Base-by-base conservation (phyloP, 2,329 filamentous ascomycete species). In the Exophiala sp. region DNA sequence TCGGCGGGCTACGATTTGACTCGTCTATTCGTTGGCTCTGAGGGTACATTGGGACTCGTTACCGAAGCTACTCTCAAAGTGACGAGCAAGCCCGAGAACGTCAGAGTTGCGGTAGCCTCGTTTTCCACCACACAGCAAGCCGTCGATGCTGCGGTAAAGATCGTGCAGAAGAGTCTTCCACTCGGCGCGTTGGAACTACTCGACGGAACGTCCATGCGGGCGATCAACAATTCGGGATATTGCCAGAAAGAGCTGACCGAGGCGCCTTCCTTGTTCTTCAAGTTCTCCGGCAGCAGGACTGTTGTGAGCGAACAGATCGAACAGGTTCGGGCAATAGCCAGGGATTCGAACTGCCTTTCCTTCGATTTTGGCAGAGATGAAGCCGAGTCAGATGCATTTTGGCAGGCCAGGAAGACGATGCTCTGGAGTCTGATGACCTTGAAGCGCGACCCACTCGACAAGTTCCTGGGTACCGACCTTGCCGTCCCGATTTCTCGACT, bases 1-100 rank as follows among this genome's bases (percentile, higher is more conserved):
- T 85, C 85, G 1, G 87, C 87, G 0, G 87, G 87, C 0, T 93
- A 93, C 66, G 89, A 93, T 60, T 76, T 93, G 45, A 93, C 87
- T 35, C 76, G 80, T 18, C 69, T 91, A 1, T 91, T 93, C 62
- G 80, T 90, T 16, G 87, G 87, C 0, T 87, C 84, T 0, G 87
- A 93, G 65, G 87, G 87, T 2, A 93, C 87, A 0, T 70, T 93
- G 6, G 87, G 87, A 0, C 70, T 93, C 8, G 83, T 93, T 2
- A 93, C 87, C 0, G 87, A 93, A 69, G 83, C 85, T 21, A 91
- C 87, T 0, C 73, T 93, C 23, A 93, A 91, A 63, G 75, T 93
- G 3, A 78, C 87, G 1, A 82, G 88, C 0, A 75, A 89, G 2
- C 87, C 87, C 0, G 79, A 88, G 59, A 78, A 86, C 52, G 82